Evolutionary conservation across 1,284 basidiomycete species (phyloP).

Genomic region (Cerrena zonata): DNA sequence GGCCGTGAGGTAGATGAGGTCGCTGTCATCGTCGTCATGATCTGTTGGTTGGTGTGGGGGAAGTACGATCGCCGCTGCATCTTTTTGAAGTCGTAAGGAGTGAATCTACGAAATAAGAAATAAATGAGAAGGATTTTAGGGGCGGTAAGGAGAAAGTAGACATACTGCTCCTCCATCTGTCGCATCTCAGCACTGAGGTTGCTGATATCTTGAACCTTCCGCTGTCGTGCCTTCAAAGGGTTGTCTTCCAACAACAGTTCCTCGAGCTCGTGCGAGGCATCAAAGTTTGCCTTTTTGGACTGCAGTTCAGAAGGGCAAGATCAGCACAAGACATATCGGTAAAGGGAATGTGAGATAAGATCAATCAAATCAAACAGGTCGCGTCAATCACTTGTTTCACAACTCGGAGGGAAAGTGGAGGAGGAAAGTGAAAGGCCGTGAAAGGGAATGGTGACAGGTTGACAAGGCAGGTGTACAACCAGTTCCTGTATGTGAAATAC

Average conservation of each 20-base stretch:
- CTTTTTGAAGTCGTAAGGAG: constrained; percentile 78
- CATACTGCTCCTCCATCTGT: constrained; percentile 96
- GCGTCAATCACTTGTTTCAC: no score
- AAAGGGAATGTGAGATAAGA: background rate
- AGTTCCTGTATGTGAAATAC: no score
- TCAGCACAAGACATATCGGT: background rate
- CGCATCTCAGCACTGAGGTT: constrained; percentile 85
- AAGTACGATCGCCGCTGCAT: constrained; percentile 81
- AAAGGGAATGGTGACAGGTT: no score
- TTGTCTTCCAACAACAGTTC: constrained; percentile 95
- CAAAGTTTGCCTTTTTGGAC: constrained; percentile 97
- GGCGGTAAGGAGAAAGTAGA: constrained; percentile 15
- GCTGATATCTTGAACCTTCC: constrained; percentile 81
- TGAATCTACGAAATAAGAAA: constrained; percentile 47
- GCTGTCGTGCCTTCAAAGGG: constrained; percentile 88
- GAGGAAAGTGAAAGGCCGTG: no score
- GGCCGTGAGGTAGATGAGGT: constrained; percentile 45
- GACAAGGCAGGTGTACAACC: no score
- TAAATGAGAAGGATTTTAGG: constrained; percentile 4
- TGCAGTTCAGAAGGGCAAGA: no score
- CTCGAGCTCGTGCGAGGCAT: constrained; percentile 97
- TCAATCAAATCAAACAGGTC: no score
- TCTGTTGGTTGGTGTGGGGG: constrained; percentile 64
- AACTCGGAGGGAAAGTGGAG: no score
- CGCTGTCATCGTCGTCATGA: constrained; percentile 42